These are phyloP conservation scores for Clavariopsis aquatica DNA, from an alignment of 495 filamentous ascomycete genomes.

Conservation along the genomic window DNA sequence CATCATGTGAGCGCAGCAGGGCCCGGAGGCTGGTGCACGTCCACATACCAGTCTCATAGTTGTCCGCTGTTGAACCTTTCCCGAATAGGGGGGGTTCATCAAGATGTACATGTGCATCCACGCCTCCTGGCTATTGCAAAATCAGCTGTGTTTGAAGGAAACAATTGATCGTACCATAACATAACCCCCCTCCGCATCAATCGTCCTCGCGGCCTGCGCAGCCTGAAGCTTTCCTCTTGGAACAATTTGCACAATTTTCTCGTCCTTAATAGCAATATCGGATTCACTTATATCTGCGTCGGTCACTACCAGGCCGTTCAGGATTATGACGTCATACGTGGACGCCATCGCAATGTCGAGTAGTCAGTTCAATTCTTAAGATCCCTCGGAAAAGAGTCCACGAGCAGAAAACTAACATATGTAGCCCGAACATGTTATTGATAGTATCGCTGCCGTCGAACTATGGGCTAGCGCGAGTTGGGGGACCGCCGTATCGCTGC, in stretches of 20 bases:
- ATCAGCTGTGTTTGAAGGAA: neutral
- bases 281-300: constrained; percentile 49
- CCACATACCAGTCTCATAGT: constrained; percentile 50
- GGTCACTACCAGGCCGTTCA: constrained; percentile 55
- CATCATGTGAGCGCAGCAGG: neutral
- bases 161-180: constrained; percentile 45
- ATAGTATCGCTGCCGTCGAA: neutral
- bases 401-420: neutral
- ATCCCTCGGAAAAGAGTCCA: neutral
- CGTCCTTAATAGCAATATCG: constrained; percentile 57
- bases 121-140: constrained; percentile 39
- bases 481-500: constrained; percentile 10
- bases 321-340: constrained; percentile 49
- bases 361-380: no score
- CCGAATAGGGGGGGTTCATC: constrained; percentile 50
- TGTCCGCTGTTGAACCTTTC: constrained; percentile 54
- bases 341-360: constrained; percentile 24
- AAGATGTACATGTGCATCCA: constrained; percentile 53
- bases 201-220: constrained; percentile 42
- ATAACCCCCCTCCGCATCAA: constrained; percentile 55
- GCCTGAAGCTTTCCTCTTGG: constrained; percentile 42
- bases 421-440: neutral
- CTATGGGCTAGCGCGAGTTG: neutral
- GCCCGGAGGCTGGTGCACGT: constrained; percentile 1
- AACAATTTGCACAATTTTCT: constrained; percentile 54